A percentile compares a stretch with the other conserved stretches of the same genome.
Evolutionary conservation across 176 grass and related monocot species (phyloP).

Genomic region (Themeda triandra): DNA sequence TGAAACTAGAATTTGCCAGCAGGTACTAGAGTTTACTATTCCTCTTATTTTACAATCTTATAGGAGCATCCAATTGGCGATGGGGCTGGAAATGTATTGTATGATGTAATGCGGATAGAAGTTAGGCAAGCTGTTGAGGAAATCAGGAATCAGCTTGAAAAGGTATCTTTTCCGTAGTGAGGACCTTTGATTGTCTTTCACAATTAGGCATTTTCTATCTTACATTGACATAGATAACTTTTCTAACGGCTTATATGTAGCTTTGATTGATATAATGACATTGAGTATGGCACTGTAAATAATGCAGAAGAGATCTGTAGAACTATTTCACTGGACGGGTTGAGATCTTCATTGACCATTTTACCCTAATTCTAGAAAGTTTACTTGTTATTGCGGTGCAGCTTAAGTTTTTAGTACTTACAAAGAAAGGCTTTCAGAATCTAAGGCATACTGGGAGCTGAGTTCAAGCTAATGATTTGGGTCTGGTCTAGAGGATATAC

Average conservation of each 20-base stretch:
- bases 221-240: constrained; percentile 2
- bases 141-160: constrained; percentile 80
- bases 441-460: not conserved
- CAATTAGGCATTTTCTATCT: not conserved
- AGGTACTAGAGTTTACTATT: not conserved
- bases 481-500: not conserved
- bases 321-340: not conserved
- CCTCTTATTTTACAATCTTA: constrained; percentile 18
- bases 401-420: not conserved
- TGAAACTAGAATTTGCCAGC: not conserved
- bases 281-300: not conserved
- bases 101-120: constrained; percentile 85
- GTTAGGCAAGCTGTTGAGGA: constrained; percentile 86
- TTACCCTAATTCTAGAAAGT: not conserved
- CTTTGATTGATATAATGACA: not conserved
- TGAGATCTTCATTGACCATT: not conserved
- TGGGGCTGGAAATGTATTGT: constrained; percentile 43
- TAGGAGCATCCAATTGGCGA: constrained; percentile 36
- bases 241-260: not conserved
- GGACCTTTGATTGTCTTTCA: not conserved
- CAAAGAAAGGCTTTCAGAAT: not conserved
- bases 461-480: not conserved
- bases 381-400: not conserved
- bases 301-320: not conserved
- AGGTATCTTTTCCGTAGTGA: constrained; percentile 27